Evolutionary conservation across 768 basidiomycete species (phyloP), one percentile per base, ranked within the genome.

Genomic region (Lyophyllum semitale): DNA sequence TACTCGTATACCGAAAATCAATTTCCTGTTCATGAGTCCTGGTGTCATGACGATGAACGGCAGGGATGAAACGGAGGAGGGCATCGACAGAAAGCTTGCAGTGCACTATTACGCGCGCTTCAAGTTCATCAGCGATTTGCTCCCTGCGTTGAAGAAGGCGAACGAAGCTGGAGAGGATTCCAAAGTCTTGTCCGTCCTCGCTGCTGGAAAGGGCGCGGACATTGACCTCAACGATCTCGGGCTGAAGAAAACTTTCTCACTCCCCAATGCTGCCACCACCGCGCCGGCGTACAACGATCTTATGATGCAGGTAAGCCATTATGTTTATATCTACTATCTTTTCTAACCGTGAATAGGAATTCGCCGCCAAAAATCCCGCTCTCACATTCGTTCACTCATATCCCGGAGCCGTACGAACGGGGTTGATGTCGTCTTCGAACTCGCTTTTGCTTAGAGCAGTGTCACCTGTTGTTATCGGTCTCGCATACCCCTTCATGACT

Each of bases 21-120:
- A 84, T 67, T 82, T 75, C 65, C 71, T 83, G 40, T 70, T 80
- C 22, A 59, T 81, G 62, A 71, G 75, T 9, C 64, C 79, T 9
- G 82, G 81, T 0, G 63, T 77, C 42, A 48, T 81, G 54, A 68
- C 73, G 11, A 56, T 75, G 62, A 65, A 66, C 8, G 78, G 78
- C 15, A 59, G 65, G 32, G 61, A 68, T 23, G 68, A 69, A 49
- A 72, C 73, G 6, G 63, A 66, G 46, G 73, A 74, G 44, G 71
- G 71, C 1, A 64, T 73, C 27, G 73, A 74, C 55, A 67, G 52
- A 38, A 73, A 72, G 47, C 55, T 74, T 18, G 73, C 69, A 2
- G 62, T 81, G 50, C 74, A 80, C 50, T 83, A 83, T 62, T 84
- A 84, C 60, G 69, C 76, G 23, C 66, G 82, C 44, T 81, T 74